These are phyloP conservation scores for Mycocentrospora acerina DNA, from an alignment of 2,329 filamentous ascomycete species.

Conservation along the genomic window DNA sequence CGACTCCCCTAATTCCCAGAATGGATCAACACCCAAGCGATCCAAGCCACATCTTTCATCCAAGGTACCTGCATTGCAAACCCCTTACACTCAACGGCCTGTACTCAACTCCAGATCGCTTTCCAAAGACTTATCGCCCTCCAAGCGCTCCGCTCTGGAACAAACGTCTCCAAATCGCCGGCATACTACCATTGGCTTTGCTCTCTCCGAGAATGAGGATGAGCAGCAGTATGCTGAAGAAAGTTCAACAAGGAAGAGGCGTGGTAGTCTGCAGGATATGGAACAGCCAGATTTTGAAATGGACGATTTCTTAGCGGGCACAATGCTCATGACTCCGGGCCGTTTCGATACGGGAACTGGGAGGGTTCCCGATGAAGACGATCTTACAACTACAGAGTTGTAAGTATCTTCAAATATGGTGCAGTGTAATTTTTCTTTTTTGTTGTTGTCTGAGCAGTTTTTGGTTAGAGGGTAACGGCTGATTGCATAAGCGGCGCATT, in stretches of 20 bases:
- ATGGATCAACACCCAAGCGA: slow-evolving; percentile 47
- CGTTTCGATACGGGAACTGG: slow-evolving; percentile 26
- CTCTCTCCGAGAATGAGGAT: slow-evolving; percentile 16
- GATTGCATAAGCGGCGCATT: slow-evolving; percentile 3
- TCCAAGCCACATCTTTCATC: slow-evolving; percentile 36
- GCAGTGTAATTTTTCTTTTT: background rate
- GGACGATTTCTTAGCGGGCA: slow-evolving; percentile 43
- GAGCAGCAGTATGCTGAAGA: slow-evolving; percentile 5
- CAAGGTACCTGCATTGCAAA: slow-evolving; percentile 32
- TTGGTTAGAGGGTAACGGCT: slow-evolving; percentile 1
- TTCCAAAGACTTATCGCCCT: slow-evolving; percentile 19
- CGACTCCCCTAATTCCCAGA: slow-evolving; percentile 15
- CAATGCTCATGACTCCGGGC: slow-evolving; percentile 35
- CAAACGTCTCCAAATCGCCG: slow-evolving; percentile 38
- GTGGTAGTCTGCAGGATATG: slow-evolving; percentile 18
- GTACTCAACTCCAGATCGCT: slow-evolving; percentile 9
- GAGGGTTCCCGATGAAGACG: slow-evolving; percentile 21
- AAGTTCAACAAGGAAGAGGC: slow-evolving; percentile 10
- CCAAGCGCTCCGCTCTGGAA: slow-evolving; percentile 30
- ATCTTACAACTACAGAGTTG: slow-evolving; percentile 23
- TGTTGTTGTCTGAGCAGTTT: background rate
- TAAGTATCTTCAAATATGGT: slow-evolving; percentile 4
- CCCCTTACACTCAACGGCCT: slow-evolving; percentile 25
- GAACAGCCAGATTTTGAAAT: slow-evolving; percentile 40
- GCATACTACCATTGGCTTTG: slow-evolving; percentile 31